Conservation (phyloP, 257 asterid genomes). For the Capsicum chinense region DNA sequence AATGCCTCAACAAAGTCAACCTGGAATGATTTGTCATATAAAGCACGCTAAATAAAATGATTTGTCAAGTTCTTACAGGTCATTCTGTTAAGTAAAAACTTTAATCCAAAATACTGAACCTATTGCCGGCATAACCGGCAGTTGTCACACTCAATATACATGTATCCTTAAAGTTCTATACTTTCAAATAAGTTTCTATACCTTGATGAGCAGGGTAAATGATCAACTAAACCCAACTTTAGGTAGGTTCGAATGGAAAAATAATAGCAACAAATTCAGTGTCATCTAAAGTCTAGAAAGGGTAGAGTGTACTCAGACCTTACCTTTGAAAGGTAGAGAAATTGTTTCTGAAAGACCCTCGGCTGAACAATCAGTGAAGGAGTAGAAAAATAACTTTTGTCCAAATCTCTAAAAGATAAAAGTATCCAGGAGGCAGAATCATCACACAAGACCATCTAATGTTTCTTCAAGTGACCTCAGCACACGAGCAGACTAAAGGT, state of each 20-base stretch:
- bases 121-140: background rate
- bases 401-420: background rate
- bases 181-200: background rate
- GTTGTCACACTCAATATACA: background rate
- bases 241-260: constrained; percentile 10
- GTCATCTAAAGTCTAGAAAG: background rate
- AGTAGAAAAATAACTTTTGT: background rate
- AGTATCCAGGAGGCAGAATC: background rate
- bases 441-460: background rate
- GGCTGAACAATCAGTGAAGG: background rate
- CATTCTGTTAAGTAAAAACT: background rate
- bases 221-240: constrained; percentile 18
- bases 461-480: constrained; percentile 1
- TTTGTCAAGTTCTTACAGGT: constrained; percentile 13
- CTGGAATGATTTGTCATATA: constrained; percentile 41
- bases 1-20: constrained; percentile 76
- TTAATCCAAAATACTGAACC: constrained; percentile 3
- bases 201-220: background rate
- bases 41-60: background rate
- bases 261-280: background rate
- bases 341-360: background rate
- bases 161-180: background rate
- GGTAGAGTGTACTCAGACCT: background rate
- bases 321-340: background rate
- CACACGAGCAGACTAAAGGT: background rate